Percentiles rank a stretch among this genome's conserved stretches.
Conservation (phyloP, 73 alveolate species). For the Breviolum minutum region DNA sequence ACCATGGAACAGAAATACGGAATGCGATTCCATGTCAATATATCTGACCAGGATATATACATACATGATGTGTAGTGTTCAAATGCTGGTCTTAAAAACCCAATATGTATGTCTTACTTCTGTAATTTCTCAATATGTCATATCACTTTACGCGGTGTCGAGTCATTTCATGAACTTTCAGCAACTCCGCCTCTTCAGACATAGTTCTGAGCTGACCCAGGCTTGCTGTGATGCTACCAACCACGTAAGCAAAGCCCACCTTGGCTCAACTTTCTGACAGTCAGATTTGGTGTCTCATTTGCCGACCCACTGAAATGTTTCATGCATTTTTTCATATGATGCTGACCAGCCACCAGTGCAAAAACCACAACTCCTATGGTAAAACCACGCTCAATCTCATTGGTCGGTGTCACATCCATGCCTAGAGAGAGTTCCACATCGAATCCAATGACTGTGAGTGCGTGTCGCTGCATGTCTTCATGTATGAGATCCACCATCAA, state of each 20-base stretch:
- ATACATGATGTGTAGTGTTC: too few species aligned
- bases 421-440: not conserved
- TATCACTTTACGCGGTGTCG: not conserved
- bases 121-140: too few species aligned
- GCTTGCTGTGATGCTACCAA: conserved; percentile 88
- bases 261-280: not conserved
- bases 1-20: too few species aligned
- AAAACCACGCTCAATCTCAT: conserved; percentile 53
- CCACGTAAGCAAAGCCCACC: conserved; percentile 91
- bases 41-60: too few species aligned
- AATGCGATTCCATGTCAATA: too few species aligned
- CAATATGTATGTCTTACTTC: too few species aligned
- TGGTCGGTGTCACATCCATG: conserved; percentile 83
- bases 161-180: not conserved
- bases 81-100: too few species aligned
- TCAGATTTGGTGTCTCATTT: not conserved
- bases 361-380: conserved; percentile 85
- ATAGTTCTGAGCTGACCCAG: conserved; percentile 67
- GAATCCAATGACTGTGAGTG: not conserved
- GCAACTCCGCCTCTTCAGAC: conserved; percentile 60
- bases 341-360: conserved; percentile 29
- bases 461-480: not conserved
- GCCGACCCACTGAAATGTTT: too few species aligned
- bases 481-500: not conserved
- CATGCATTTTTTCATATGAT: not conserved